Conservation (phyloP, 2,329 filamentous ascomycete genomes). For the Alternaria dauci region DNA sequence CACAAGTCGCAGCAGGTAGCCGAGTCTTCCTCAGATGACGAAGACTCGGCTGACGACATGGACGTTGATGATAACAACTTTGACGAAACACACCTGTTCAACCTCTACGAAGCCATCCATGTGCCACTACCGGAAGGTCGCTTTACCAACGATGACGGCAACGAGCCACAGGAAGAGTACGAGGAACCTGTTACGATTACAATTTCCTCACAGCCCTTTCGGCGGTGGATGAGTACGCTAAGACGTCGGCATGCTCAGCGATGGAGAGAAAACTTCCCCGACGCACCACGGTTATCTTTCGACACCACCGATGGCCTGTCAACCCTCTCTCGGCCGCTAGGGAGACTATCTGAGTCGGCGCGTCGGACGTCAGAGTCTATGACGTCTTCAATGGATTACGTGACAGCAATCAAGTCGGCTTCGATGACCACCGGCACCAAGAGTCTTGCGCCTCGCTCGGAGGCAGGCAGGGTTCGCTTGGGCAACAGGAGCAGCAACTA, state of each 20-base stretch:
- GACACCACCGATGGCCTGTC: slow-evolving; percentile 35
- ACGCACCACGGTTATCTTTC: slow-evolving; percentile 46
- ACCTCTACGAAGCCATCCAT: slow-evolving; percentile 45
- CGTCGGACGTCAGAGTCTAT: slow-evolving; percentile 65
- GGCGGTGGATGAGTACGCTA: slow-evolving; percentile 76
- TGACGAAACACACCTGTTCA: slow-evolving; percentile 34
- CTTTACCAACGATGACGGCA: slow-evolving; percentile 30
- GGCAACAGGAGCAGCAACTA: slow-evolving; percentile 66
- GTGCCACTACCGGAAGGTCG: slow-evolving; percentile 37
- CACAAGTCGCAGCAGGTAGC: slow-evolving; percentile 9
- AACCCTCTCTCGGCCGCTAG: slow-evolving; percentile 16
- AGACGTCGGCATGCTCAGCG: slow-evolving; percentile 62
- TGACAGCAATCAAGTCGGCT: slow-evolving; percentile 82
- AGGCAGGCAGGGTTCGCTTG: slow-evolving; percentile 64
- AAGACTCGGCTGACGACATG: slow-evolving; percentile 20
- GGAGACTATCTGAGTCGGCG: slow-evolving; percentile 21
- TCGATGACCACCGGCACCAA: slow-evolving; percentile 78
- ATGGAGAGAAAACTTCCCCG: slow-evolving; percentile 49
- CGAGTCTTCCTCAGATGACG: slow-evolving; percentile 17
- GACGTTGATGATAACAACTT: slow-evolving; percentile 24
- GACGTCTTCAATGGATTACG: slow-evolving; percentile 78
- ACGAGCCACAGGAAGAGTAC: slow-evolving; percentile 16
- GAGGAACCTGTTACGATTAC: not conserved
- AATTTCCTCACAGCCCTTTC: slow-evolving; percentile 62
- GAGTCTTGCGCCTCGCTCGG: slow-evolving; percentile 70